A percentile compares a stretch with the other conserved stretches of the same genome.
Evolutionary conservation across 2,329 filamentous ascomycete species (phyloP).

Genomic region (Colletotrichum lini): DNA sequence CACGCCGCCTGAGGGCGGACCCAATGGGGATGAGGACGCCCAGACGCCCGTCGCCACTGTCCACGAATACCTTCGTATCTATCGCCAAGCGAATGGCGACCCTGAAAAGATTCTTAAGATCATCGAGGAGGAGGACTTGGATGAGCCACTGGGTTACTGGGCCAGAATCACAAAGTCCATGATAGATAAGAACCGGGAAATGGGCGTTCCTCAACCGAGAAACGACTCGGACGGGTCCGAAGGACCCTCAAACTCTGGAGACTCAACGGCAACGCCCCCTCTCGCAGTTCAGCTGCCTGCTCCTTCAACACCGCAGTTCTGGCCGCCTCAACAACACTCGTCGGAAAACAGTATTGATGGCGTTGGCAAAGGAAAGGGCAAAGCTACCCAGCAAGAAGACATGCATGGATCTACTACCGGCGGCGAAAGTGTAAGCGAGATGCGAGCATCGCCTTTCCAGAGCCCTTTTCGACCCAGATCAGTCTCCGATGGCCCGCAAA

Average conservation of each 20-base stretch:
- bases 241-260: constrained; percentile 17
- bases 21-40: constrained; percentile 23
- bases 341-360: constrained; percentile 16
- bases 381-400: constrained; percentile 26
- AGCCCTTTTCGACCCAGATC: constrained; percentile 62
- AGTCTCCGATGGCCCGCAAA: constrained; percentile 69
- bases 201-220: constrained; percentile 14
- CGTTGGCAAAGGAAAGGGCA: constrained; percentile 44
- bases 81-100: constrained; percentile 72
- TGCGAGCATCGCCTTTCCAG: constrained; percentile 20
- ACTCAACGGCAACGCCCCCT: constrained; percentile 11
- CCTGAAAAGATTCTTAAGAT: constrained; percentile 71
- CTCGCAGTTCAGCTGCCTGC: constrained; percentile 33
- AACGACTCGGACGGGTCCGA: constrained; percentile 9
- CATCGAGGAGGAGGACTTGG: constrained; percentile 72
- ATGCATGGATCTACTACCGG: constrained; percentile 17
- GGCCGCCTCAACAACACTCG: constrained; percentile 15
- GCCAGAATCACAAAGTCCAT: constrained; percentile 63
- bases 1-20: constrained; percentile 4
- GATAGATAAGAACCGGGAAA: constrained; percentile 42
- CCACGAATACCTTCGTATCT: constrained; percentile 68
- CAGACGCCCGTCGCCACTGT: constrained; percentile 47
- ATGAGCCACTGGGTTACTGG: constrained; percentile 72
- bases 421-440: constrained; percentile 24
- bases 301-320: constrained; percentile 42